Evolutionary conservation across 495 filamentous ascomycete genomes (phyloP).

Genomic region (Usnea hakonensis): DNA sequence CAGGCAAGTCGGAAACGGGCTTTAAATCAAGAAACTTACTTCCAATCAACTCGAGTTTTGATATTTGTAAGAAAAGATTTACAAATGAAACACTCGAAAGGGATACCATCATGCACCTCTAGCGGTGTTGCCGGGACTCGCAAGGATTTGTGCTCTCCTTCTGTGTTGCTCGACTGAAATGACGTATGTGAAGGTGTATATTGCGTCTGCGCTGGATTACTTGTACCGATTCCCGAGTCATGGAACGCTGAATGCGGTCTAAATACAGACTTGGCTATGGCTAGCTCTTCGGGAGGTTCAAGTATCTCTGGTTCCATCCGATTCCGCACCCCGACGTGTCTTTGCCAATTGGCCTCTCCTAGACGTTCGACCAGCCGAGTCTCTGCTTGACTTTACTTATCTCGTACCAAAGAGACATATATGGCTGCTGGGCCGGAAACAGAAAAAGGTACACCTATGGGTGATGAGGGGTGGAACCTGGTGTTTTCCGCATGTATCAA

Average conservation of each 20-base stretch:
- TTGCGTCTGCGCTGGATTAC: background rate
- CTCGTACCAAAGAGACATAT: conserved; percentile 14
- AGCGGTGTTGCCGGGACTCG: conserved; percentile 15
- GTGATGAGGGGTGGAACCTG: background rate
- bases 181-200: conserved; percentile 17
- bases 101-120: background rate
- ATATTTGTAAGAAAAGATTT: background rate
- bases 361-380: conserved; percentile 14
- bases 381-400: conserved; percentile 13
- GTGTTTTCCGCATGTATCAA: background rate
- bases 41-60: background rate
- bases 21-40: background rate
- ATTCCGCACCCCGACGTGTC: conserved; percentile 3
- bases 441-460: background rate
- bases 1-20: too few relatives aligned
- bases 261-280: conserved; percentile 3
- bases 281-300: background rate
- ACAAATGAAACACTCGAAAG: background rate
- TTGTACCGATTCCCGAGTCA: conserved; percentile 19
- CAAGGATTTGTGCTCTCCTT: background rate
- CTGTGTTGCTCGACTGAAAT: conserved; percentile 11
- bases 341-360: conserved; percentile 24
- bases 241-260: conserved; percentile 15
- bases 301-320: background rate
- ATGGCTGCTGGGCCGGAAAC: conserved; percentile 13